Evolutionary conservation across 345 rosid species (phyloP).

Genomic region (Excoecaria cochinchinensis): DNA sequence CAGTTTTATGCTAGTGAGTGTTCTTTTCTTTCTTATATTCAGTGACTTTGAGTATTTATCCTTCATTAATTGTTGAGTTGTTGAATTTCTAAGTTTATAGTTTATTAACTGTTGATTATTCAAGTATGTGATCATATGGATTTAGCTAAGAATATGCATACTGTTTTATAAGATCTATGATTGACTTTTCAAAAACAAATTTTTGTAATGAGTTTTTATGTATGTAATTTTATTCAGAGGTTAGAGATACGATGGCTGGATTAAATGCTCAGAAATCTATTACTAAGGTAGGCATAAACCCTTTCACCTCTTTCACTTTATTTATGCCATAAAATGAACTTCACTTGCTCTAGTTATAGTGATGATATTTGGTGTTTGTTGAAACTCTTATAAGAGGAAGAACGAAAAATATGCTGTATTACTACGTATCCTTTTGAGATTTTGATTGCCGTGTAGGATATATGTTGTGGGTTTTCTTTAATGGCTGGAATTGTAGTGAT

Average conservation of each 20-base stretch:
- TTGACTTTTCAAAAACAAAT: background rate
- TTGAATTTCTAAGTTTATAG: background rate
- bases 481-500: background rate
- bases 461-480: too few species aligned
- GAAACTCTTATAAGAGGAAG: too few species aligned
- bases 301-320: background rate
- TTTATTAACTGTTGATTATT: background rate
- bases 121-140: background rate
- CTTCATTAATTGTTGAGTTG: too few species aligned
- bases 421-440: too few species aligned
- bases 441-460: too few species aligned
- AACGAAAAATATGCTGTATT: too few species aligned
- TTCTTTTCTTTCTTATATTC: background rate
- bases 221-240: slow-evolving; percentile 20
- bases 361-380: background rate
- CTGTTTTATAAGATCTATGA: background rate
- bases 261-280: slow-evolving; percentile 28
- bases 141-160: background rate
- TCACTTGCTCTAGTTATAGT: too few species aligned
- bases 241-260: slow-evolving; percentile 23
- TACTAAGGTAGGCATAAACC: slow-evolving; percentile 15
- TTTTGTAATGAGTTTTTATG: background rate
- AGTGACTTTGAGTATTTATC: too few species aligned
- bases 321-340: background rate
- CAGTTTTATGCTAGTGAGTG: slow-evolving; percentile 24